Conservation (phyloP, 352 stramenopile genomes). For the Pythium phragmiticola region DNA sequence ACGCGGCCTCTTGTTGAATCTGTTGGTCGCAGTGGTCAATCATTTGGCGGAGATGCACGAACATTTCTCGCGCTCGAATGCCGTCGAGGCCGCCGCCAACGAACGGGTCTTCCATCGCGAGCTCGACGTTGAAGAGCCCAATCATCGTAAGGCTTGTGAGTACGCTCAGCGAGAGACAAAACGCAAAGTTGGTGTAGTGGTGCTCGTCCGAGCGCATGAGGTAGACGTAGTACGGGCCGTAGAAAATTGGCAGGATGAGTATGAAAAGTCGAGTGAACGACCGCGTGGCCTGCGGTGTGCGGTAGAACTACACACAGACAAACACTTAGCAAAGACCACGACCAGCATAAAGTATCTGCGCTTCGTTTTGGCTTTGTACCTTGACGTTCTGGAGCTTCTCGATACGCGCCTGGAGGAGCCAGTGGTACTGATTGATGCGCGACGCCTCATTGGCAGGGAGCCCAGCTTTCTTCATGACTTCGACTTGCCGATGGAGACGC, state of each 20-base stretch:
- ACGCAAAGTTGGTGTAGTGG: constrained; percentile 69
- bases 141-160: constrained; percentile 84
- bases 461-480: constrained; percentile 68
- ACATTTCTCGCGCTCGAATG: constrained; percentile 58
- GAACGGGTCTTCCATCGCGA: constrained; percentile 84
- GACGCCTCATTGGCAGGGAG: constrained; percentile 83
- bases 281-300: constrained; percentile 81
- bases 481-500: constrained; percentile 66
- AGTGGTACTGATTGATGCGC: constrained; percentile 89
- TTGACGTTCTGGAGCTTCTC: constrained; percentile 87
- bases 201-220: constrained; percentile 53
- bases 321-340: background rate
- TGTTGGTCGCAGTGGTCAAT: constrained; percentile 45
- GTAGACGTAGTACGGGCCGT: constrained; percentile 86
- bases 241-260: constrained; percentile 80
- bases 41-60: constrained; percentile 51
- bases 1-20: constrained; percentile 15
- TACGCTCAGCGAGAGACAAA: constrained; percentile 70
- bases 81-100: constrained; percentile 61
- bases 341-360: too few relatives aligned
- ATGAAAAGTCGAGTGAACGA: constrained; percentile 87
- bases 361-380: constrained; percentile 19
- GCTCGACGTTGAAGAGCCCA: constrained; percentile 87
- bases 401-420: constrained; percentile 77
- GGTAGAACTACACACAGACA: constrained; percentile 55